phyloP scores from a whole-genome alignment of 305 asterid species.

The Solanum hybrid region DNA sequence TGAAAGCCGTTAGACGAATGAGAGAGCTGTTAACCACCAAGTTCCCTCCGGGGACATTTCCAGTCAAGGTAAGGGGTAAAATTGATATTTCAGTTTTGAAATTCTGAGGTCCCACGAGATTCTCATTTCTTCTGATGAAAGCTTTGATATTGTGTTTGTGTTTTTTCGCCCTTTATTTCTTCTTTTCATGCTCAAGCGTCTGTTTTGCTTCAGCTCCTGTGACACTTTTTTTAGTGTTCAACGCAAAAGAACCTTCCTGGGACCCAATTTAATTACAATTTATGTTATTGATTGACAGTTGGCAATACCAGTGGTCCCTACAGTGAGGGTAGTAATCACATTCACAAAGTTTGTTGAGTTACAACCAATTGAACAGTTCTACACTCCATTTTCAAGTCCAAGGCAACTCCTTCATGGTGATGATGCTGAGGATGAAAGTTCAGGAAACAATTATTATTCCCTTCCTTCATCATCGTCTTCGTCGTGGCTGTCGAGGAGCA shows the following conservation, averaged over 20 bases:
- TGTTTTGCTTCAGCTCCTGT: conserved; percentile 20
- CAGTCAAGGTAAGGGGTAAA: conserved; percentile 71
- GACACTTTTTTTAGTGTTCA: neutral
- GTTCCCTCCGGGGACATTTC: conserved; percentile 78
- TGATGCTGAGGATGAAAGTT: conserved; percentile 17
- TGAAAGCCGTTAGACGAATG: conserved; percentile 83
- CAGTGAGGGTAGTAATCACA: conserved; percentile 82
- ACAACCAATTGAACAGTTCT: conserved; percentile 55
- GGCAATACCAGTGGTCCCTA: conserved; percentile 91
- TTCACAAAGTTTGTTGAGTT: conserved; percentile 79
- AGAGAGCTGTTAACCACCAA: conserved; percentile 88
- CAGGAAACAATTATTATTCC: conserved; percentile 26
- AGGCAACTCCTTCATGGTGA: conserved; percentile 23
- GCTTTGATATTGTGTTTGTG: conserved; percentile 14
- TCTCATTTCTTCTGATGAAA: conserved; percentile 26
- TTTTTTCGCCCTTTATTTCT: conserved; percentile 25
- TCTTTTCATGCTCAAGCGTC: conserved; percentile 45
- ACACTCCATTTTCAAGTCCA: conserved; percentile 84
- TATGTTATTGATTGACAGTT: conserved; percentile 37
- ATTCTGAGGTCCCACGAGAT: conserved; percentile 22
- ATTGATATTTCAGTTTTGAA: neutral
- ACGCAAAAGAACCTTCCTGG: conserved; percentile 3
- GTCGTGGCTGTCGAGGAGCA: conserved; percentile 44
- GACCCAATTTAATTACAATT: conserved; percentile 3
- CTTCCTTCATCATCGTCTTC: conserved; percentile 23